Conservation (phyloP, 176 grass and related monocot genomes). For the Eleusine indica region DNA sequence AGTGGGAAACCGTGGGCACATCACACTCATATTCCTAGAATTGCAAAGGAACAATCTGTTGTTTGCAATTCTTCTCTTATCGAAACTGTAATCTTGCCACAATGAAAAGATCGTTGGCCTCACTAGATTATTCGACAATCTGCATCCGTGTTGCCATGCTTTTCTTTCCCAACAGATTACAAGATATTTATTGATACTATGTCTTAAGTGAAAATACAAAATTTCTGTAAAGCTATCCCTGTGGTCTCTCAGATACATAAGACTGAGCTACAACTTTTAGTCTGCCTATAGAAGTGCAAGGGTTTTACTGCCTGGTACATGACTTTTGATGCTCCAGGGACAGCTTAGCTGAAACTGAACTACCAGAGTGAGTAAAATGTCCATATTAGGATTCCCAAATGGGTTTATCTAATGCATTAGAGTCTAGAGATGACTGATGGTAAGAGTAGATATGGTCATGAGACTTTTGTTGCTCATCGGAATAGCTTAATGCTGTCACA, state of each 20-base stretch:
- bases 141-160: neutral
- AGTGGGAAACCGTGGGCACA: neutral
- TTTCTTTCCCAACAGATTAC: neutral
- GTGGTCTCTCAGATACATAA: neutral
- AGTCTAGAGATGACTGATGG: conserved; percentile 54
- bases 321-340: conserved; percentile 7
- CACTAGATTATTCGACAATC: conserved; percentile 3
- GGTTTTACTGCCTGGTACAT: conserved; percentile 15
- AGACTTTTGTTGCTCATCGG: conserved; percentile 48
- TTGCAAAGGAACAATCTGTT: neutral
- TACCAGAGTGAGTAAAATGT: conserved; percentile 33
- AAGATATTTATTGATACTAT: conserved; percentile 42
- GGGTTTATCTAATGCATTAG: conserved; percentile 49
- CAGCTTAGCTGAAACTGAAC: conserved; percentile 36
- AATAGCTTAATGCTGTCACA: conserved; percentile 50
- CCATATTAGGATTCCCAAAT: conserved; percentile 52
- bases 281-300: neutral
- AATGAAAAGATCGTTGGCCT: neutral
- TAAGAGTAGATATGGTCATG: conserved; percentile 59
- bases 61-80: neutral
- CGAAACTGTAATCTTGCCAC: neutral
- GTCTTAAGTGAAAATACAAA: conserved; percentile 23
- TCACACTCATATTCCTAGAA: neutral
- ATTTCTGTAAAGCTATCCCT: conserved; percentile 13
- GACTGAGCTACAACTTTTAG: conserved; percentile 21